A percentile compares a stretch with the other conserved stretches of the same genome.
Conservation (phyloP, 768 basidiomycete species). For the Termitomyces sp. region DNA sequence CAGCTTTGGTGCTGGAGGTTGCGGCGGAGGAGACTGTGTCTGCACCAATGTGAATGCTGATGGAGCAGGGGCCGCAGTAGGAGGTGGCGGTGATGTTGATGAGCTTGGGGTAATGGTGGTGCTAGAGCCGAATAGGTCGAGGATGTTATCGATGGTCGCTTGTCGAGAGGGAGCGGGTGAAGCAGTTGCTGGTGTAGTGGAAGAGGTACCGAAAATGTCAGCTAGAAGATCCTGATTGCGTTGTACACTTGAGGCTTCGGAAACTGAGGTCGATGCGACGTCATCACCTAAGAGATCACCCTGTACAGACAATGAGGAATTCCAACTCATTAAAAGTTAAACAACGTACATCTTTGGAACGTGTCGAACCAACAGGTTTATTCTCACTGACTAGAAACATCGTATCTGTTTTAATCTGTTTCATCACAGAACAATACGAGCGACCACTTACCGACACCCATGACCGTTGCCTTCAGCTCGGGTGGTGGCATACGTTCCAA, state of each 20-base stretch:
- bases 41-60: conserved; percentile 36
- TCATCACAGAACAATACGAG: background rate
- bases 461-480: conserved; percentile 94
- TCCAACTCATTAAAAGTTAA: conserved; percentile 6
- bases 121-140: conserved; percentile 74
- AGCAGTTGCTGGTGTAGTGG: conserved; percentile 35
- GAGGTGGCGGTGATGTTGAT: conserved; percentile 16
- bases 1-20: conserved; percentile 43
- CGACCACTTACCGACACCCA: conserved; percentile 72
- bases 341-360: conserved; percentile 63
- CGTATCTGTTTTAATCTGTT: conserved; percentile 1
- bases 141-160: conserved; percentile 82
- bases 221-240: conserved; percentile 86
- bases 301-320: conserved; percentile 29
- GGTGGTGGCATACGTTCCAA: conserved; percentile 99
- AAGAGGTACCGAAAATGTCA: conserved; percentile 79
- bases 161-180: conserved; percentile 46
- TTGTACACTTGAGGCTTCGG: conserved; percentile 41
- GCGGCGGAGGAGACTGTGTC: conserved; percentile 34
- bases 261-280: conserved; percentile 34
- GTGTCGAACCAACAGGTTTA: conserved; percentile 91
- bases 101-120: conserved; percentile 20
- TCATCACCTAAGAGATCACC: conserved; percentile 85
- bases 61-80: conserved; percentile 15
- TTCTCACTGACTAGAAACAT: conserved; percentile 79